Conservation (phyloP, 352 stramenopile species). For the Pythium volutum region DNA sequence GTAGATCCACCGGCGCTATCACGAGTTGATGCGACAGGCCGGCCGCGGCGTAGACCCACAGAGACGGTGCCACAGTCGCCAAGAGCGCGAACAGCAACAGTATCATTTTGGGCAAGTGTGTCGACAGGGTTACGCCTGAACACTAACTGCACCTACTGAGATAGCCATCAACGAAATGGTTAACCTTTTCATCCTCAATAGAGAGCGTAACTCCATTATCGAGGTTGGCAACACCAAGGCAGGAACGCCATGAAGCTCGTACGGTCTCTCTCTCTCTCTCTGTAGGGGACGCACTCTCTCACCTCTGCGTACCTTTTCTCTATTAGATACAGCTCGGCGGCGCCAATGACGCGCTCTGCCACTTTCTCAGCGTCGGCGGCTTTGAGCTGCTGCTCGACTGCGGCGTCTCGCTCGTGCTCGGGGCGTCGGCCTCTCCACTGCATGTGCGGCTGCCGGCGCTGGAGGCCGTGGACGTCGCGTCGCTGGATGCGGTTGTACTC, state of each 20-base stretch:
- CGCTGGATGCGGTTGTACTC: conserved; percentile 69
- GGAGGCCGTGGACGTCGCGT: conserved; percentile 41
- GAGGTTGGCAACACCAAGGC: background rate
- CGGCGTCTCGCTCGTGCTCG: conserved; percentile 32
- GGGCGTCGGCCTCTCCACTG: conserved; percentile 13
- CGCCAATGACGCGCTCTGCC: conserved; percentile 66
- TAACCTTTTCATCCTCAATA: conserved; percentile 1
- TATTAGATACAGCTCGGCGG: conserved; percentile 78
- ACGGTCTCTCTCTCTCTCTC: conserved; percentile 1
- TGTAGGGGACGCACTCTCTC: background rate
- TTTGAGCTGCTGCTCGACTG: conserved; percentile 84
- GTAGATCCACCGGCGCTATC: conserved; percentile 4
- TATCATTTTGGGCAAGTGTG: background rate
- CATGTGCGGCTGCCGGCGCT: conserved; percentile 30
- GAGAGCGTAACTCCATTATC: background rate
- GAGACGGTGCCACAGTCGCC: background rate
- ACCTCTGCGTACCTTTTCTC: background rate
- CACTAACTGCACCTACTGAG: background rate
- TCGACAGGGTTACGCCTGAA: background rate
- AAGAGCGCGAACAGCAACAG: background rate
- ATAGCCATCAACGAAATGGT: background rate
- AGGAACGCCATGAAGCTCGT: conserved; percentile 24
- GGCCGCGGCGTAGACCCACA: background rate
- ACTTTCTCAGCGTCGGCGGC: conserved; percentile 77
- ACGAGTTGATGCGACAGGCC: background rate